Percentiles rank a stretch among this genome's conserved stretches.
phyloP scores from a whole-genome alignment of 305 asterid species.

The Striga hermonthica region DNA sequence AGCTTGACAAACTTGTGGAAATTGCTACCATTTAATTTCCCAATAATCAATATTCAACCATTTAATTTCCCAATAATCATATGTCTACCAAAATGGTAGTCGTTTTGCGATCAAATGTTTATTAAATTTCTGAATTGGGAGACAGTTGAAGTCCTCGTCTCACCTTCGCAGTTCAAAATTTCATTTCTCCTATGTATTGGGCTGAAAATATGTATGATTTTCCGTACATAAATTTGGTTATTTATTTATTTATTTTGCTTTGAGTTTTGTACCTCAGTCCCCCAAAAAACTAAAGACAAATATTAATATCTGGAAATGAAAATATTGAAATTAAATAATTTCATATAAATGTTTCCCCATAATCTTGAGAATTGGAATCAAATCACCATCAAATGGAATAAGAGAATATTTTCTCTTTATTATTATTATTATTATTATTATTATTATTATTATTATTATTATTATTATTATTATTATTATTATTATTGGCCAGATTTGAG shows the following conservation, averaged over 20 bases:
- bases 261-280: constrained; percentile 31
- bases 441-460: no score
- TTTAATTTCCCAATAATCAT: constrained; percentile 34
- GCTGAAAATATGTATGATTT: neutral
- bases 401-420: neutral
- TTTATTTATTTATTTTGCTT: constrained; percentile 30
- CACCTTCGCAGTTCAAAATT: constrained; percentile 25
- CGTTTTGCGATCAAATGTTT: constrained; percentile 26
- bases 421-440: no score
- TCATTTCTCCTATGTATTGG: constrained; percentile 22
- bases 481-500: no score
- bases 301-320: neutral
- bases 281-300: constrained; percentile 29
- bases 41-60: constrained; percentile 22
- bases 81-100: constrained; percentile 36
- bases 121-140: constrained; percentile 30
- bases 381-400: neutral
- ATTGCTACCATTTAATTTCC: constrained; percentile 16
- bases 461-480: no score
- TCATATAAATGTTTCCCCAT: neutral
- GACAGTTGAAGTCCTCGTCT: constrained; percentile 38
- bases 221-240: constrained; percentile 32
- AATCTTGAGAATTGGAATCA: neutral
- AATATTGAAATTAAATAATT: neutral
- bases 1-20: no score